Evolutionary conservation across 2,329 filamentous ascomycete species (phyloP).

Genomic region (Monilinia polystroma): DNA sequence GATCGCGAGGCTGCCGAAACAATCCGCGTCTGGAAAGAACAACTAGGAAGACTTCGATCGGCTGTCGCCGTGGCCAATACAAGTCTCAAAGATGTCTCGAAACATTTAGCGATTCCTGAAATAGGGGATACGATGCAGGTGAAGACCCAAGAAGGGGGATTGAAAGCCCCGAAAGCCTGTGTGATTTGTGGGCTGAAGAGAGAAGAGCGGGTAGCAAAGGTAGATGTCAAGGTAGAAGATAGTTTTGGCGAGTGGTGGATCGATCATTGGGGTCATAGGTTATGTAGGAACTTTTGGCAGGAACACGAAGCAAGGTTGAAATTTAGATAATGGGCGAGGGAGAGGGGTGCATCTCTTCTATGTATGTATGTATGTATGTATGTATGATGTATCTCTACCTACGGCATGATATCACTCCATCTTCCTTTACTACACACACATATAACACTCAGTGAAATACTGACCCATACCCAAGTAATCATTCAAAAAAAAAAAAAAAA

Average conservation of each 20-base stretch:
- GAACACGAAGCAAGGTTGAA: conserved; percentile 69
- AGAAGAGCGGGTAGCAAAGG: conserved; percentile 75
- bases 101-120: conserved; percentile 59
- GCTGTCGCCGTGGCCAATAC: conserved; percentile 66
- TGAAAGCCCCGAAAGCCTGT: conserved; percentile 73
- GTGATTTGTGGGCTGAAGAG: conserved; percentile 84
- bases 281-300: conserved; percentile 83
- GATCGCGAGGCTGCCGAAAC: conserved; percentile 82
- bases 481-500: too few relatives aligned
- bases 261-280: conserved; percentile 79
- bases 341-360: too few relatives aligned
- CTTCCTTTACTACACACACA: too few relatives aligned
- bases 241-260: conserved; percentile 97
- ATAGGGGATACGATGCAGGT: conserved; percentile 68
- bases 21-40: conserved; percentile 69
- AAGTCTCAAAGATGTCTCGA: conserved; percentile 35
- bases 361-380: too few relatives aligned
- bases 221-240: conserved; percentile 73
- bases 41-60: conserved; percentile 72
- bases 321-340: not conserved
- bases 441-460: too few relatives aligned
- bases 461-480: too few relatives aligned
- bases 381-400: too few relatives aligned
- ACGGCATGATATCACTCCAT: too few relatives aligned
- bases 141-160: conserved; percentile 67